Evolutionary conservation across 495 filamentous ascomycete species (phyloP).

Genomic region (Evernia prunastri): DNA sequence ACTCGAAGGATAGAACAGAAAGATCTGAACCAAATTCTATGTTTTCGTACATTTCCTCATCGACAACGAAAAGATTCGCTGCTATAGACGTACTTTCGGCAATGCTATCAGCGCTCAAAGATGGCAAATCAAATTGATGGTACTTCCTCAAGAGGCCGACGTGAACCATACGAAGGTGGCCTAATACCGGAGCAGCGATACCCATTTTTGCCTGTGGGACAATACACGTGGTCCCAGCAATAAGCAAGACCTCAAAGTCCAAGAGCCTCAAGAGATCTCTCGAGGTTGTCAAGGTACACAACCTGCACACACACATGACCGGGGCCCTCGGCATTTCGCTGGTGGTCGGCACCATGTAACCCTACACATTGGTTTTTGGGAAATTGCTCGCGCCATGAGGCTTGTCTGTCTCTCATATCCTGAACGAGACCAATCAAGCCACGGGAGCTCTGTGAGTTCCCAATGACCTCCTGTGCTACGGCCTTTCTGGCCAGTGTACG

Average conservation of each 20-base stretch:
- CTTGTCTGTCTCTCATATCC: slow-evolving; percentile 17
- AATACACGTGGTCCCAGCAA: no score
- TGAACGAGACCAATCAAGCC: slow-evolving; percentile 15
- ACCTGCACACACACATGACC: not conserved
- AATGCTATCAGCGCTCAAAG: no score
- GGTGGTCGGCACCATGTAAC: not conserved
- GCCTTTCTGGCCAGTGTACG: slow-evolving; percentile 22
- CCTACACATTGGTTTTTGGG: not conserved
- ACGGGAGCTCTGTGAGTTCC: not conserved
- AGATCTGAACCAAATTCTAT: no score
- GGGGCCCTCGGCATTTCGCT: not conserved
- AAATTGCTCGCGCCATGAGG: slow-evolving; percentile 15
- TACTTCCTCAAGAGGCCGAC: no score
- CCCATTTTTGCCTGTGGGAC: no score
- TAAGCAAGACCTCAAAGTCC: not conserved
- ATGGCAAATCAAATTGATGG: no score
- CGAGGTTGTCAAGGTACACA: slow-evolving; percentile 6
- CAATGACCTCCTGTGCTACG: slow-evolving; percentile 18
- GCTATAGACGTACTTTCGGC: no score
- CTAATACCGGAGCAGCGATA: no score
- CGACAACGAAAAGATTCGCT: no score
- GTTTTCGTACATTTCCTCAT: no score
- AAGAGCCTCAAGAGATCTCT: slow-evolving; percentile 3
- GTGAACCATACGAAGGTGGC: no score
- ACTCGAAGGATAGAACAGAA: no score